phyloP scores from a whole-genome alignment of 169 alveolate genomes.

The Eimeria falciformis region DNA sequence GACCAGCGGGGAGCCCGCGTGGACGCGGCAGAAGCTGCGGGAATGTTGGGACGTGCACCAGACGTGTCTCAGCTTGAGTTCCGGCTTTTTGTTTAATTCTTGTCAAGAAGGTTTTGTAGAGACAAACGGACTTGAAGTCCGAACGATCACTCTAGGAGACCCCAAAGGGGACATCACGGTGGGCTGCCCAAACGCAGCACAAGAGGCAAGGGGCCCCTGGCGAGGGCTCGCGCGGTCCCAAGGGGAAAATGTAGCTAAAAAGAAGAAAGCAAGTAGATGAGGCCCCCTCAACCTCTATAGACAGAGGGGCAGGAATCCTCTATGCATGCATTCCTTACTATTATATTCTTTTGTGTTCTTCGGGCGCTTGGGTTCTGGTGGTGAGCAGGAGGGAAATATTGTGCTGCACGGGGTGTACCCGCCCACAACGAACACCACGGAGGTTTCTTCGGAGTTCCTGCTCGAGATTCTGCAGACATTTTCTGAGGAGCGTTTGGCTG shows the following conservation, averaged over 20 bases:
- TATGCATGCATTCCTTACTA: too few relatives aligned
- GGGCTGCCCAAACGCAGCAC: neutral
- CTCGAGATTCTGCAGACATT: slow-evolving; percentile 10
- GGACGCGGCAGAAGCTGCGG: neutral
- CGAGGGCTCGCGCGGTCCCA: too few relatives aligned
- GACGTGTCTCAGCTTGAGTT: neutral
- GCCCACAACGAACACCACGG: slow-evolving; percentile 2
- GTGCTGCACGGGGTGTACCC: slow-evolving; percentile 25
- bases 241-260: too few relatives aligned
- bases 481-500: neutral
- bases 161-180: neutral
- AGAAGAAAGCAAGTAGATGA: too few relatives aligned
- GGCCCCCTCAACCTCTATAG: too few relatives aligned
- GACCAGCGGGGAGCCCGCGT: neutral
- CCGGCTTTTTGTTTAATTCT: neutral
- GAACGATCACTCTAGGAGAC: neutral
- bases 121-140: neutral
- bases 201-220: neutral
- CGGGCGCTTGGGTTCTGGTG: neutral
- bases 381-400: slow-evolving; percentile 15
- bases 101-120: slow-evolving; percentile 24
- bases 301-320: too few relatives aligned
- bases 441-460: slow-evolving; percentile 4
- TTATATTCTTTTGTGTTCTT: too few relatives aligned
- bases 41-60: slow-evolving; percentile 28